A percentile compares a stretch with the other conserved stretches of the same genome.
Evolutionary conservation across 176 grass and related monocot genomes (phyloP).

Genomic region (Triticum dicoccoides): DNA sequence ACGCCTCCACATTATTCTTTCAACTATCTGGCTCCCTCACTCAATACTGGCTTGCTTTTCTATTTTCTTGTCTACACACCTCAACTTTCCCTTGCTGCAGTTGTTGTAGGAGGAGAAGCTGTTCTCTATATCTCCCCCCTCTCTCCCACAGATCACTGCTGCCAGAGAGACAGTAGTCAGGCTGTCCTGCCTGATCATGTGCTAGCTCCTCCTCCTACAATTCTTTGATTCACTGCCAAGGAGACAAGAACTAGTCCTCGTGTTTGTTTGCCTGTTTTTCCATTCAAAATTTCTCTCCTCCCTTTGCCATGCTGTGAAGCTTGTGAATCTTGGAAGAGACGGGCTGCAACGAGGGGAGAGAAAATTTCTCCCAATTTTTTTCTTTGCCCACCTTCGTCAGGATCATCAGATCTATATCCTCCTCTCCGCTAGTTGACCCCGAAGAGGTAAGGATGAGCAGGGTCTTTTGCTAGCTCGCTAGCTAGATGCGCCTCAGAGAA

Average conservation of each 20-base stretch:
- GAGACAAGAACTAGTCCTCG: conserved; percentile 26
- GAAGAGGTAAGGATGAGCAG: conserved; percentile 44
- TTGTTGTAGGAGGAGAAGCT: conserved; percentile 17
- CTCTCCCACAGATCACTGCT: conserved; percentile 21
- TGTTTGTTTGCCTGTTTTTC: conserved; percentile 17
- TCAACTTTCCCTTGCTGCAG: conserved; percentile 55
- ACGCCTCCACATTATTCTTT: conserved; percentile 47
- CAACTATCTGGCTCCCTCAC: conserved; percentile 31
- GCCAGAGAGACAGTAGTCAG: conserved; percentile 32
- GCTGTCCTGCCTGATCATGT: conserved; percentile 47
- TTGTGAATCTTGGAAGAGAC: conserved; percentile 43
- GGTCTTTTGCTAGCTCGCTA: conserved; percentile 6
- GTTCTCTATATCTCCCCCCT: conserved; percentile 14
- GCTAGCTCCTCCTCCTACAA: conserved; percentile 27
- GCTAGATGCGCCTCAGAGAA: conserved; percentile 30
- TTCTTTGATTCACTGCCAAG: conserved; percentile 32
- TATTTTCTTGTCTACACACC: conserved; percentile 36
- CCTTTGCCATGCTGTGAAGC: background rate
- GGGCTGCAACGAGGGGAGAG: background rate
- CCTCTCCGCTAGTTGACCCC: conserved; percentile 29
- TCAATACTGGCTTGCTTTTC: conserved; percentile 44
- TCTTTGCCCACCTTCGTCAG: background rate
- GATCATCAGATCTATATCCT: conserved; percentile 40
- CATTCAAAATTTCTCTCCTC: background rate
- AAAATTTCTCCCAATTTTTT: background rate